A percentile compares a stretch with the other conserved stretches of the same genome.
Evolutionary conservation across 1,284 basidiomycete genomes (phyloP).

Genomic region (Austropuccinia psidii): DNA sequence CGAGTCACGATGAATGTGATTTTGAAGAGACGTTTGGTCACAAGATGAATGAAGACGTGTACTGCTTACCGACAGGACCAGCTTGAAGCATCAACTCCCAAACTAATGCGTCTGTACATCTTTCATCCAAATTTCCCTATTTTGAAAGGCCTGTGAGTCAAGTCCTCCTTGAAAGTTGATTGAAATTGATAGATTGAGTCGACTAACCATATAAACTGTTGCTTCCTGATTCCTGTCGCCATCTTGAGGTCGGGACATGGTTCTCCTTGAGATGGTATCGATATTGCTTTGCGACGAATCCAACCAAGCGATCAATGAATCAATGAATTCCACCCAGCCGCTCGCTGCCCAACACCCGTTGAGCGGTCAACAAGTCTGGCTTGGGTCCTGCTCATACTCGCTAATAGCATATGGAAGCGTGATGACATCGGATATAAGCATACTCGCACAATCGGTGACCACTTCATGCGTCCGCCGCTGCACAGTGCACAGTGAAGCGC

Average conservation of each 20-base stretch:
- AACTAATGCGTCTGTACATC: conserved; percentile 82
- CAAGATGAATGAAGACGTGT: conserved; percentile 4
- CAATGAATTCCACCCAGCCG: no score
- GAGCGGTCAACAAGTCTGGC: no score
- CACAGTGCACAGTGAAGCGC: no score
- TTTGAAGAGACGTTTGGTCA: not conserved
- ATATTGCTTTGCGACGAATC: no score
- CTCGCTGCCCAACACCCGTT: no score
- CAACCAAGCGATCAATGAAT: no score
- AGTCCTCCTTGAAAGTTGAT: not conserved
- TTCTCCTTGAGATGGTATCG: no score
- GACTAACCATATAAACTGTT: conserved; percentile 76
- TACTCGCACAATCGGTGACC: no score
- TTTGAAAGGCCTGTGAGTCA: not conserved
- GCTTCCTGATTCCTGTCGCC: conserved; percentile 67
- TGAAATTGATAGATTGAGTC: not conserved
- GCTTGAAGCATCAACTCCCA: conserved; percentile 99
- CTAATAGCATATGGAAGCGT: no score
- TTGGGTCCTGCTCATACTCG: no score
- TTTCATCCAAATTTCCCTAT: conserved; percentile 92
- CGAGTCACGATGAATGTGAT: not conserved
- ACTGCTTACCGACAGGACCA: conserved; percentile 77
- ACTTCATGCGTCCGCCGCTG: no score
- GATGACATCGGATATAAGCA: no score
- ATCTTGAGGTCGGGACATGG: conserved; percentile 35